These are phyloP conservation scores for Porcisia hertigi DNA, from an alignment of 208 protist species.

Conservation along the genomic window DNA sequence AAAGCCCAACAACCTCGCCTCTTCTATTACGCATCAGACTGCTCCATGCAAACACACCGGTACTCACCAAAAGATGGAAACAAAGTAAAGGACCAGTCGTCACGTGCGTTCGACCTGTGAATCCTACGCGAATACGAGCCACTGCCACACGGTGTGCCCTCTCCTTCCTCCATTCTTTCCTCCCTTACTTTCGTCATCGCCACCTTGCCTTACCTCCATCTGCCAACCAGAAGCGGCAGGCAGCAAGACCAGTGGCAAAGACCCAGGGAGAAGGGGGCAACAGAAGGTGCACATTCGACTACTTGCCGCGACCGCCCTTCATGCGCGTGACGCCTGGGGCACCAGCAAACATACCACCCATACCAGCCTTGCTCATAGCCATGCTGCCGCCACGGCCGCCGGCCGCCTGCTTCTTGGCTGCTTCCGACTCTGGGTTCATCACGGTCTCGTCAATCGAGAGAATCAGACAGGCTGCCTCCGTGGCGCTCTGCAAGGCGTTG, in stretches of 20 bases:
- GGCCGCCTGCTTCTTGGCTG: conserved; percentile 85
- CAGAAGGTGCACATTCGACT: conserved; percentile 15
- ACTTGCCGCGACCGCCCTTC: conserved; percentile 85
- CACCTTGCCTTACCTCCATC: background rate
- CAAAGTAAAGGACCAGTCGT: background rate
- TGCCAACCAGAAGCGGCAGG: background rate
- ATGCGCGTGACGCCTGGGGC: conserved; percentile 84
- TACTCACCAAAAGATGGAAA: background rate
- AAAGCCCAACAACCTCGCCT: background rate
- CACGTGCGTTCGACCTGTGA: background rate
- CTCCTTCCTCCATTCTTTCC: too few relatives aligned
- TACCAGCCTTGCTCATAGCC: conserved; percentile 89
- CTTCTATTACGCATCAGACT: background rate
- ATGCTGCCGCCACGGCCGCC: conserved; percentile 71
- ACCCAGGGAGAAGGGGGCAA: too few relatives aligned
- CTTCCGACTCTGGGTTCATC: conserved; percentile 92
- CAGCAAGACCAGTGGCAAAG: background rate
- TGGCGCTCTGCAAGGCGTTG: conserved; percentile 98
- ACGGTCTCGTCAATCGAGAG: conserved; percentile 99
- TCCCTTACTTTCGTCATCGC: background rate
- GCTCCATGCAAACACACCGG: background rate
- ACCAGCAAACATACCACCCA: conserved; percentile 93
- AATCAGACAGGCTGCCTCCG: conserved; percentile 99
- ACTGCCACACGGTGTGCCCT: too few relatives aligned
- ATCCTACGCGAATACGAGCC: background rate